Conservation (phyloP, 306 rosid genomes). For the Vigna nakashimae region DNA sequence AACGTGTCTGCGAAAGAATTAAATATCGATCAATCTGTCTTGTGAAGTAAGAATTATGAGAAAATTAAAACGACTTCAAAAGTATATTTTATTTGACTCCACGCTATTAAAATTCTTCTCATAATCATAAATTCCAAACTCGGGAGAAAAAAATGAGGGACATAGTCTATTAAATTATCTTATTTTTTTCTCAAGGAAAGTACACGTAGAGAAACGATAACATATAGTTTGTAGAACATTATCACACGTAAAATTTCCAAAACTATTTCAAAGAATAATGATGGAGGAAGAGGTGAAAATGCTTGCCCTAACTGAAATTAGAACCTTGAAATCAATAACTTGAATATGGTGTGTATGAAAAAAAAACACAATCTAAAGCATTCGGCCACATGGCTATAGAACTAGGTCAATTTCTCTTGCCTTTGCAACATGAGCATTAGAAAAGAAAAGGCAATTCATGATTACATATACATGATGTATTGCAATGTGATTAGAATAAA, state of each 20-base stretch:
- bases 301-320: background rate
- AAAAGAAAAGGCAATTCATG: background rate
- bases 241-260: background rate
- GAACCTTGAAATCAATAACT: constrained; percentile 16
- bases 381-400: constrained; percentile 9
- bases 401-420: constrained; percentile 2
- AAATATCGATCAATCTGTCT: background rate
- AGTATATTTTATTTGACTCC: background rate
- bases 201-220: too few species aligned
- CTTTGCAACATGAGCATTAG: constrained; percentile 17
- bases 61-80: background rate
- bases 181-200: too few species aligned
- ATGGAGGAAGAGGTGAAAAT: background rate
- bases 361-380: constrained; percentile 9
- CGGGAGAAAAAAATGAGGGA: background rate
- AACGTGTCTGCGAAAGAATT: background rate
- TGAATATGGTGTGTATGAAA: background rate
- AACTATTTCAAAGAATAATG: constrained; percentile 16
- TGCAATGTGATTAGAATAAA: constrained; percentile 2
- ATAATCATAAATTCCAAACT: background rate
- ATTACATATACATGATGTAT: background rate
- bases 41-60: too few species aligned
- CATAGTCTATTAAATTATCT: background rate
- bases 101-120: background rate
- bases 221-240: too few species aligned